Evolutionary conservation across 106 monocot species (phyloP), one percentile per base, ranked within the genome.

Genomic region (Narthecium ossifragum): DNA sequence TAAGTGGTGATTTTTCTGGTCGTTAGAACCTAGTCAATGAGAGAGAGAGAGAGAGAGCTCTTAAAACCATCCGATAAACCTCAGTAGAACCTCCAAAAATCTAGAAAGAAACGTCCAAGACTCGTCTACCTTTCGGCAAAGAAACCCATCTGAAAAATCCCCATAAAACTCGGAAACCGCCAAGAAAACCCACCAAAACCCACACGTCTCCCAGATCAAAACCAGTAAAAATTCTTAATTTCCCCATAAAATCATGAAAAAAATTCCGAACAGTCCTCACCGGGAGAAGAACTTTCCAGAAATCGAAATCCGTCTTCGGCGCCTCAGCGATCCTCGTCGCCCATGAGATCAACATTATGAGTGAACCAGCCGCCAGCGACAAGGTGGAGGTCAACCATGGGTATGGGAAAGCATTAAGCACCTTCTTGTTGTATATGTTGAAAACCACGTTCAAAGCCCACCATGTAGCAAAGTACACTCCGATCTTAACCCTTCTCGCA

Each of bases 401-500:
- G 70, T 59, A 96, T 0, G 94, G 94, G 51, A 83, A 96, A 3
- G 83, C 94, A 53, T 96, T 96, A 7, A 96, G 68, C 12, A 96
- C 94, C 73, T 96, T 96, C 75, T 96, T 96, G 73, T 96, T 96
- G 67, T 96, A 96, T 31, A 96, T 96, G 50, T 96, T 96, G 75
- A 96, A 96, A 12, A 96, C 90, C 38, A 96, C 94, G 52, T 96
- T 96, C 46, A 96, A 62, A 18, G 94, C 83, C 94, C 94, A 96
- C 94, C 94, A 96, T 11, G 80, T 90, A 53, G 83, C 94, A 32
- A 96, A 96, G 59, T 96, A 96, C 26, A 86, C 60, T 53, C 83
- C 85, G 64, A 96, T 96, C 70, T 90, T 96, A 17, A 74, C 53
- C 70, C 68, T 85, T 75, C 81, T 71, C 15, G 83, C 86, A 29